Conservation (phyloP, 805 yeast genomes). For the Suhomyces sp. region DNA sequence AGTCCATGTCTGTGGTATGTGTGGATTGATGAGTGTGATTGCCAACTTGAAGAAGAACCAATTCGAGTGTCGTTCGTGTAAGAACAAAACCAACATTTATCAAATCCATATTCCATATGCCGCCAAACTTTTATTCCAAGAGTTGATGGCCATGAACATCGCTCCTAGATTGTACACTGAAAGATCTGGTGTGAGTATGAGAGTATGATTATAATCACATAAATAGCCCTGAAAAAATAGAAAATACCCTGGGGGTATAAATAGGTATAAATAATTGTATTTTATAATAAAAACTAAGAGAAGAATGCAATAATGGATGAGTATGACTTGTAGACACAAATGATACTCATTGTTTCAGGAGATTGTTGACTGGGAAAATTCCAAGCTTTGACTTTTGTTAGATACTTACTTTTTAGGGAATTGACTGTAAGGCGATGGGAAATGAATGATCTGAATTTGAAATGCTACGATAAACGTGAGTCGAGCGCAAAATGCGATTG, state of each 20-base stretch:
- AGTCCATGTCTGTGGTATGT: constrained; percentile 96
- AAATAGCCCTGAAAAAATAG: constrained; percentile 4
- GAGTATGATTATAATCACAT: constrained; percentile 19
- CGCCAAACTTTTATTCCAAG: constrained; percentile 96
- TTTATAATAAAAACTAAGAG: background rate
- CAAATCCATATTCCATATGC: constrained; percentile 98
- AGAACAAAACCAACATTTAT: constrained; percentile 95
- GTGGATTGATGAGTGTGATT: constrained; percentile 97
- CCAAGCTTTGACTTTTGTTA: no score
- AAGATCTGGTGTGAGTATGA: constrained; percentile 57
- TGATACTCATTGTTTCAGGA: no score
- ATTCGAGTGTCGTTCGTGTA: constrained; percentile 97
- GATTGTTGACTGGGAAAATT: no score
- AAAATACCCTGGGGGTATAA: constrained; percentile 3
- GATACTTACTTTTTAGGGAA: background rate
- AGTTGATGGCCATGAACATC: constrained; percentile 98
- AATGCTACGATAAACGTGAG: no score
- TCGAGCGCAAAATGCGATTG: no score
- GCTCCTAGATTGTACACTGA: constrained; percentile 97
- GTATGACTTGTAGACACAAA: no score
- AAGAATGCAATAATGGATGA: background rate
- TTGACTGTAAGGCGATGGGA: background rate
- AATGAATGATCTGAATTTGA: no score
- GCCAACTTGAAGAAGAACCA: constrained; percentile 97
- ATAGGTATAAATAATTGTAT: background rate